A percentile compares a stretch with the other conserved stretches of the same genome.
Evolutionary conservation across 306 rosid species (phyloP).

Genomic region (Biancaea sappan): DNA sequence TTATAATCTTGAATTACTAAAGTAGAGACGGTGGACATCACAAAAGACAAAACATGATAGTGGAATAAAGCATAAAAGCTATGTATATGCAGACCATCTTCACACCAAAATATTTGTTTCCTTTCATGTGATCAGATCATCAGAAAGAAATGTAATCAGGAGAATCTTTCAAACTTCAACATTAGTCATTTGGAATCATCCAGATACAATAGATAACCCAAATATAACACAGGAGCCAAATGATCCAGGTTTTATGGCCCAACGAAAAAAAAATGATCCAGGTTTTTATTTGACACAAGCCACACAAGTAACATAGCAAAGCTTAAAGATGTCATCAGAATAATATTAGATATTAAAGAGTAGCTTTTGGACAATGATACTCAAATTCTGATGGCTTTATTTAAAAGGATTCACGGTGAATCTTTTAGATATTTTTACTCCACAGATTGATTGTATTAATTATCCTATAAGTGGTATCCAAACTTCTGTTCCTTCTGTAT

Average conservation of each 20-base stretch:
- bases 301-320: neutral
- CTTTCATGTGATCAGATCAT: neutral
- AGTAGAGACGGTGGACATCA: neutral
- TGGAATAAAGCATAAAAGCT: neutral
- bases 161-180: neutral
- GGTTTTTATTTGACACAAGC: slow-evolving; percentile 16
- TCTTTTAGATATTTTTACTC: neutral
- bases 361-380: neutral
- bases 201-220: neutral
- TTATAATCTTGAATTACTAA: slow-evolving; percentile 14
- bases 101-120: neutral
- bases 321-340: slow-evolving; percentile 3
- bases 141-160: slow-evolving; percentile 17
- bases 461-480: neutral
- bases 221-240: slow-evolving; percentile 12
- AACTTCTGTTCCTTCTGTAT: neutral
- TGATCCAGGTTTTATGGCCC: neutral
- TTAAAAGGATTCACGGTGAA: neutral
- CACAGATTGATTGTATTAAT: slow-evolving; percentile 5
- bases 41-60: neutral
- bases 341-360: neutral
- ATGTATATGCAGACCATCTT: neutral
- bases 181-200: slow-evolving; percentile 14
- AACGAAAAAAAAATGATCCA: slow-evolving; percentile 4
- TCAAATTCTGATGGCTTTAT: slow-evolving; percentile 3